phyloP scores from a whole-genome alignment of 208 protist species.

The Naegleria gruberi region DNA sequence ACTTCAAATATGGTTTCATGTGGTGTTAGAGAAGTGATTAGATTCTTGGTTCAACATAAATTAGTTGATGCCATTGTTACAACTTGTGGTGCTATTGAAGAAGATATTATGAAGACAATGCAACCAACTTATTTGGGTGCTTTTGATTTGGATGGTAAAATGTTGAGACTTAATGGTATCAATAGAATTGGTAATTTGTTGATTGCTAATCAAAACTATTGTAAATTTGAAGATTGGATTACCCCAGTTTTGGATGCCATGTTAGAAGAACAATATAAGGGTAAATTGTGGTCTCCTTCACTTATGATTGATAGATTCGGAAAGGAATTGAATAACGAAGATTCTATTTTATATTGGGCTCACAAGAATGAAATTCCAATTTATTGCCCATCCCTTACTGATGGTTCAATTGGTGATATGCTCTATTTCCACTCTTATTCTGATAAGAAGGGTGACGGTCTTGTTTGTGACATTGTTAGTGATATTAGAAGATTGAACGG shows the following conservation, averaged over 20 bases:
- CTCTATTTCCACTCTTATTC: slow-evolving; percentile 98
- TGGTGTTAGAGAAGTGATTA: slow-evolving; percentile 94
- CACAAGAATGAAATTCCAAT: slow-evolving; percentile 96
- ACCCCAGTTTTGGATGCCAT: slow-evolving; percentile 88
- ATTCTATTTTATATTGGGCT: slow-evolving; percentile 96
- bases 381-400: slow-evolving; percentile 97
- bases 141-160: slow-evolving; percentile 79
- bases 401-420: slow-evolving; percentile 99
- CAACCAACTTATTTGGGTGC: slow-evolving; percentile 83
- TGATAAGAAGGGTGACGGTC: slow-evolving; percentile 56
- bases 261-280: slow-evolving; percentile 72
- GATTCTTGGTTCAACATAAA: slow-evolving; percentile 86
- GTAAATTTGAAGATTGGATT: slow-evolving; percentile 98
- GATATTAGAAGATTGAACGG: slow-evolving; percentile 95
- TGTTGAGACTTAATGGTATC: slow-evolving; percentile 72
- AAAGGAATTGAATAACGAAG: slow-evolving; percentile 79
- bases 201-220: slow-evolving; percentile 99
- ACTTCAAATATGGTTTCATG: slow-evolving; percentile 99
- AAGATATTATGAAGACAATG: slow-evolving; percentile 99
- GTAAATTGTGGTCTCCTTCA: slow-evolving; percentile 81
- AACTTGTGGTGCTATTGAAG: slow-evolving; percentile 97
- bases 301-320: slow-evolving; percentile 92
- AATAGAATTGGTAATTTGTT: slow-evolving; percentile 99
- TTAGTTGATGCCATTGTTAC: slow-evolving; percentile 94
- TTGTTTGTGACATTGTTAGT: slow-evolving; percentile 67